Conservation (phyloP, 2,329 filamentous ascomycete species). For the Exophiala dermatitidis region DNA sequence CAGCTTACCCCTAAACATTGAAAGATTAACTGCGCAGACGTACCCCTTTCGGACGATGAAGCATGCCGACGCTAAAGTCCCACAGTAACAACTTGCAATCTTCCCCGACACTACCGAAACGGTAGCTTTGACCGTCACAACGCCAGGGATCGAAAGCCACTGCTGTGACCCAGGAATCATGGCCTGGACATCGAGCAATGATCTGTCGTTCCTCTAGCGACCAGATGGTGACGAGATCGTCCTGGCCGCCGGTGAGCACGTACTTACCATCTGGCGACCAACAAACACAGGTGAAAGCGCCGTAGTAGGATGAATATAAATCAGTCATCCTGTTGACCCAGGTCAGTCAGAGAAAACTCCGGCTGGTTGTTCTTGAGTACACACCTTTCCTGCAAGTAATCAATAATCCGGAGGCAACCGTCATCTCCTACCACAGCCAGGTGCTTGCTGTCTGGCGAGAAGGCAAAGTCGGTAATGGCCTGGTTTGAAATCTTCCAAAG, state of each 20-base stretch:
- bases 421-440: slow-evolving; percentile 88
- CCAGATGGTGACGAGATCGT: slow-evolving; percentile 96
- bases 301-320: slow-evolving; percentile 79
- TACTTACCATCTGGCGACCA: slow-evolving; percentile 98
- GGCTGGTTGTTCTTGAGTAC: slow-evolving; percentile 28
- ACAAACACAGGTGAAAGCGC: slow-evolving; percentile 83
- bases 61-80: slow-evolving; percentile 97
- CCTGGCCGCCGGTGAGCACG: slow-evolving; percentile 87
- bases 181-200: slow-evolving; percentile 86
- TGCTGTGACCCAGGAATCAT: slow-evolving; percentile 89
- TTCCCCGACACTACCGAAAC: slow-evolving; percentile 92
- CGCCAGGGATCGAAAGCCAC: slow-evolving; percentile 96
- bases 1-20: no score
- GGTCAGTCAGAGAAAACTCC: slow-evolving; percentile 3
- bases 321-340: slow-evolving; percentile 13
- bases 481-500: slow-evolving; percentile 90
- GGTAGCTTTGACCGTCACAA: slow-evolving; percentile 90
- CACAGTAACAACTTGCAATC: slow-evolving; percentile 85
- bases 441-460: slow-evolving; percentile 82
- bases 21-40: slow-evolving; percentile 33
- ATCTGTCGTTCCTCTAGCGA: slow-evolving; percentile 74
- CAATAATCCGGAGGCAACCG: slow-evolving; percentile 78
- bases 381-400: slow-evolving; percentile 84
- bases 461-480: slow-evolving; percentile 81
- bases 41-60: slow-evolving; percentile 81